Evolutionary conservation across 2,329 filamentous ascomycete species (phyloP).

Genomic region (Cladosporium cucumerinum): DNA sequence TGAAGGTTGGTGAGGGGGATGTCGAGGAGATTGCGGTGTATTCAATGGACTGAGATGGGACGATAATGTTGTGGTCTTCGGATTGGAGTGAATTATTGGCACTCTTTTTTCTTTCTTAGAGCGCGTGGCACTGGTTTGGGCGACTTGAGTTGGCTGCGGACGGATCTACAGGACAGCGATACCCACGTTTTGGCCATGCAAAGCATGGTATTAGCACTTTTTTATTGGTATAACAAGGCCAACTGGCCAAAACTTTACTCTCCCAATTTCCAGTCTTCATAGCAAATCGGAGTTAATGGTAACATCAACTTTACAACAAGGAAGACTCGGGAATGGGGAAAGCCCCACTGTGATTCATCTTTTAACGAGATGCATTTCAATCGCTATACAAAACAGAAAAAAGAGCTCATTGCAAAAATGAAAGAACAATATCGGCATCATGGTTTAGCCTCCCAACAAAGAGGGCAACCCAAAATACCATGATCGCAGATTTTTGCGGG

Average conservation of each 20-base stretch:
- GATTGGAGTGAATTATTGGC: not conserved
- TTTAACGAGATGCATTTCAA: not conserved
- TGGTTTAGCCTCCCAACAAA: not conserved
- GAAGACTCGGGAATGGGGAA: not conserved
- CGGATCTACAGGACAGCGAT: not conserved
- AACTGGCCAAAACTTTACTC: not conserved
- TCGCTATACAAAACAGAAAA: not conserved
- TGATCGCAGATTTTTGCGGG: slow-evolving; percentile 3
- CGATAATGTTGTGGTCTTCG: not conserved
- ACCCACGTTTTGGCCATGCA: not conserved
- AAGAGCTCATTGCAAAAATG: not conserved
- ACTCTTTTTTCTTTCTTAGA: not conserved
- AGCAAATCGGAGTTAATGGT: not conserved
- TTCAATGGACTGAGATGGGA: not conserved
- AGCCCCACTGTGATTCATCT: not conserved
- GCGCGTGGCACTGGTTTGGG: not conserved
- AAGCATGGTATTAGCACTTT: not conserved
- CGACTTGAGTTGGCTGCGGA: not conserved
- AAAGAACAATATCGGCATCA: not conserved
- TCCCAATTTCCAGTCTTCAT: not conserved
- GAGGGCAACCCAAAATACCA: not conserved
- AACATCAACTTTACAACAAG: not conserved
- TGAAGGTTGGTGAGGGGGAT: slow-evolving; percentile 30
- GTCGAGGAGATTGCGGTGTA: slow-evolving; percentile 3
- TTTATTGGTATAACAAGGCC: no score